Conservation (phyloP, 2,329 filamentous ascomycete species). For the Phyllosticta citribraziliensis region DNA sequence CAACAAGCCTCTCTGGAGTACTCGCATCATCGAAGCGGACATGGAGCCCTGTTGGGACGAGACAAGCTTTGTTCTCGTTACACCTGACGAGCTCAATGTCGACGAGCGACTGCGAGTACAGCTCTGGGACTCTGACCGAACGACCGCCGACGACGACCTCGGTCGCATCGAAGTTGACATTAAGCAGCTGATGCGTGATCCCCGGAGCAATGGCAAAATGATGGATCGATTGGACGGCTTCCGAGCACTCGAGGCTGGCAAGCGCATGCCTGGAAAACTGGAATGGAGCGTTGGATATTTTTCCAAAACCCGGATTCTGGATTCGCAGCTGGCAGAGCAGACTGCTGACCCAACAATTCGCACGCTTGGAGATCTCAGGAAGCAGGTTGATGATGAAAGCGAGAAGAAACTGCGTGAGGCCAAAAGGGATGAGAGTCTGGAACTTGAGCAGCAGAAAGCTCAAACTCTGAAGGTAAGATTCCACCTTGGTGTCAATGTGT, state of each 20-base stretch:
- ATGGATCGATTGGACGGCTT: slow-evolving; percentile 56
- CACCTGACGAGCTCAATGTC: slow-evolving; percentile 61
- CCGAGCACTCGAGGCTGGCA: slow-evolving; percentile 52
- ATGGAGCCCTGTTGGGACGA: slow-evolving; percentile 65
- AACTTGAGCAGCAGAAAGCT: slow-evolving; percentile 57
- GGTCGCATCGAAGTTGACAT: slow-evolving; percentile 62
- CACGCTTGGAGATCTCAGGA: slow-evolving; percentile 48
- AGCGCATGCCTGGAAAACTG: slow-evolving; percentile 59
- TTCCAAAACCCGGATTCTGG: slow-evolving; percentile 53
- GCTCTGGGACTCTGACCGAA: slow-evolving; percentile 66
- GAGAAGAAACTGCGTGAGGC: slow-evolving; percentile 58
- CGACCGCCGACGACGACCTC: slow-evolving; percentile 64
- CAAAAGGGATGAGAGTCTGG: slow-evolving; percentile 47
- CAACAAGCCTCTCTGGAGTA: slow-evolving; percentile 57
- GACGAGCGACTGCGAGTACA: slow-evolving; percentile 60
- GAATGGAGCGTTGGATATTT: slow-evolving; percentile 65
- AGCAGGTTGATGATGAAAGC: slow-evolving; percentile 44
- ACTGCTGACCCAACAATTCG: slow-evolving; percentile 49
- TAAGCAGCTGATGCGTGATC: slow-evolving; percentile 52
- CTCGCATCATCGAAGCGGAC: slow-evolving; percentile 54
- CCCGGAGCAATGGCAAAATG: slow-evolving; percentile 52
- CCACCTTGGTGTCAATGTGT: neutral
- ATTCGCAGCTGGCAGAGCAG: slow-evolving; percentile 52
- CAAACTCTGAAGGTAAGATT: slow-evolving; percentile 50
- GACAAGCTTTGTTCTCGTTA: slow-evolving; percentile 58